Evolutionary conservation across 306 rosid genomes (phyloP).

Genomic region (Gleditsia sinensis): DNA sequence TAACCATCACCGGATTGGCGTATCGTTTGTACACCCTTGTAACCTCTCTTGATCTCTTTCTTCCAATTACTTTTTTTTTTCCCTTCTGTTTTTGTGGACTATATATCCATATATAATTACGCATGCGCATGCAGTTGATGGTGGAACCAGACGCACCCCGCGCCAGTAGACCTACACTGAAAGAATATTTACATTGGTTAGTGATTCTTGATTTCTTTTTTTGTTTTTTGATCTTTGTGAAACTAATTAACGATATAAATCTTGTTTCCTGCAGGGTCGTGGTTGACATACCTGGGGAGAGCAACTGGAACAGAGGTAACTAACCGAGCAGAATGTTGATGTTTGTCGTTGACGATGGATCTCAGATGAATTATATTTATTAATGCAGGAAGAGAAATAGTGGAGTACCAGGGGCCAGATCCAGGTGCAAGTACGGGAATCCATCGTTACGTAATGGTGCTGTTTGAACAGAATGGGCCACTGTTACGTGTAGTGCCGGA

Average conservation of each 20-base stretch:
- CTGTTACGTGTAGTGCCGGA: too few species aligned
- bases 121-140: slow-evolving; percentile 61
- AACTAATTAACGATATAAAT: too few species aligned
- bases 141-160: slow-evolving; percentile 90
- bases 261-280: slow-evolving; percentile 52
- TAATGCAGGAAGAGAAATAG: slow-evolving; percentile 53
- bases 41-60: background rate
- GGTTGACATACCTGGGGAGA: slow-evolving; percentile 75
- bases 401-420: slow-evolving; percentile 49
- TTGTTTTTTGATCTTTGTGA: too few species aligned
- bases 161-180: slow-evolving; percentile 84
- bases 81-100: background rate
- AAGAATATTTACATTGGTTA: slow-evolving; percentile 80
- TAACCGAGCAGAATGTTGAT: too few species aligned
- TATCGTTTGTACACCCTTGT: slow-evolving; percentile 74
- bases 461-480: slow-evolving; percentile 51
- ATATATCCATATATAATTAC: too few species aligned
- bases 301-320: slow-evolving; percentile 59
- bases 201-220: too few species aligned
- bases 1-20: slow-evolving; percentile 51
- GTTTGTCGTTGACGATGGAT: too few species aligned
- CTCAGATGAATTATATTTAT: too few species aligned
- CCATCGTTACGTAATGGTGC: slow-evolving; percentile 56
- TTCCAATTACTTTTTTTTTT: too few species aligned
- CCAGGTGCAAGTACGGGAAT: slow-evolving; percentile 66